Evolutionary conservation across 345 rosid species (phyloP), one percentile per base, ranked within the genome.

Genomic region (Populus nigra): DNA sequence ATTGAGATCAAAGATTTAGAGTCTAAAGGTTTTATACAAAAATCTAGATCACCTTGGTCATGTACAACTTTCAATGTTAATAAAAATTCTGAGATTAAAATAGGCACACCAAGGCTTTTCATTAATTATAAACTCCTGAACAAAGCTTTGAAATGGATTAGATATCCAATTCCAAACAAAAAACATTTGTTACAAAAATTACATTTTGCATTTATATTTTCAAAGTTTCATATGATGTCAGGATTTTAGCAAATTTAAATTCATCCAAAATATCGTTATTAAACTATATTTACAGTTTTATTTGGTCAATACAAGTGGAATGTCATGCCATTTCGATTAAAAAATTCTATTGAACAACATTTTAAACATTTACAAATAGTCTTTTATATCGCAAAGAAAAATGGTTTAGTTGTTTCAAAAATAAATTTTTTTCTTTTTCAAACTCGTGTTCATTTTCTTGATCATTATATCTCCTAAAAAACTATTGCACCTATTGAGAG

Each of bases 101-200:
- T 33, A 70, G 45, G 63, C 25, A 43, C 5, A 1, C 0, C 0
- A 0, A 39, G 43, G 9, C n/a, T 70, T 0, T 41, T 62, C 29
- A 2, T 77, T 0, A 77, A 69, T 77, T 77, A 71, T 18, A 70
- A 77, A 43, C 69, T 62, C 0, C 10, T 77, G 7, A 77, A 76
- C 9, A 36, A 59, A 7, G 39, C 20, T 1, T 17, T 55, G 1
- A 5, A 25, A 69, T 77, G 43, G 59, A 77, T 77, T 23, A 57
- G 20, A 39, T 53, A 55, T 35, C 69, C 18, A 5, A 29, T 67
- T n/a, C 78, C 29, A 41, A 69, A 27, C 7, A 7, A 36, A 36
- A 36, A 1, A 36, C 1, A 36, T 6, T 36, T 36, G 7, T 36
- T 7, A 1, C 8, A 5, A 36, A 36, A 5, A 36, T 7, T 36